phyloP scores from a whole-genome alignment of 495 filamentous ascomycete species.

The Corynascus novoguineensis region DNA sequence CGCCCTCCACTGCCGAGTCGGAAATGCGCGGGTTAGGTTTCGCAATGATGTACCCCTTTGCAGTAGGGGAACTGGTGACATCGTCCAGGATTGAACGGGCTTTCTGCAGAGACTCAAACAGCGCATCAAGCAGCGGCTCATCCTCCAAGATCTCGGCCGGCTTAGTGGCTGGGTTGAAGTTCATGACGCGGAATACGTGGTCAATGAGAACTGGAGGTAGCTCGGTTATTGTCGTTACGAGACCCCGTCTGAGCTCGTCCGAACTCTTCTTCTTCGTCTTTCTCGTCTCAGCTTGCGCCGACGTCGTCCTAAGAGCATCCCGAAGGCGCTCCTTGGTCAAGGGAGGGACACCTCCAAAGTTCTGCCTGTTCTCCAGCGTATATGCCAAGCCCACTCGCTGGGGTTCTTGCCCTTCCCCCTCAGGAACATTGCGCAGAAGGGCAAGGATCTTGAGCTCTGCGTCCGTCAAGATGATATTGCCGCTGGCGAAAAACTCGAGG shows the following conservation, averaged over 20 bases:
- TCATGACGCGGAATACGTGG: conserved; percentile 65
- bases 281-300: conserved; percentile 49
- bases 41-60: conserved; percentile 84
- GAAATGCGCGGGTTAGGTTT: conserved; percentile 44
- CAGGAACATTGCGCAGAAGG: conserved; percentile 71
- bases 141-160: conserved; percentile 63
- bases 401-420: conserved; percentile 66
- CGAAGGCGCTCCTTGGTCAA: conserved; percentile 67
- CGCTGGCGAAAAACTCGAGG: conserved; percentile 88
- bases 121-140: conserved; percentile 54
- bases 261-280: conserved; percentile 69
- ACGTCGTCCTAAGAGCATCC: conserved; percentile 61
- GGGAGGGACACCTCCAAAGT: conserved; percentile 65
- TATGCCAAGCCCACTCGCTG: conserved; percentile 74
- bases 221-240: conserved; percentile 79
- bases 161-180: conserved; percentile 60
- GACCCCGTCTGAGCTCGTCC: conserved; percentile 68
- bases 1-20: conserved; percentile 30
- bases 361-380: conserved; percentile 74
- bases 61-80: conserved; percentile 52
- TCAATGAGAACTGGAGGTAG: conserved; percentile 82
- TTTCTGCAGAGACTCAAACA: conserved; percentile 61
- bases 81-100: conserved; percentile 58
- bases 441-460: conserved; percentile 69
- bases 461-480: conserved; percentile 90